These are phyloP conservation scores for Blastomyces parvus DNA, from an alignment of 2,329 filamentous ascomycete genomes.

Conservation along the genomic window DNA sequence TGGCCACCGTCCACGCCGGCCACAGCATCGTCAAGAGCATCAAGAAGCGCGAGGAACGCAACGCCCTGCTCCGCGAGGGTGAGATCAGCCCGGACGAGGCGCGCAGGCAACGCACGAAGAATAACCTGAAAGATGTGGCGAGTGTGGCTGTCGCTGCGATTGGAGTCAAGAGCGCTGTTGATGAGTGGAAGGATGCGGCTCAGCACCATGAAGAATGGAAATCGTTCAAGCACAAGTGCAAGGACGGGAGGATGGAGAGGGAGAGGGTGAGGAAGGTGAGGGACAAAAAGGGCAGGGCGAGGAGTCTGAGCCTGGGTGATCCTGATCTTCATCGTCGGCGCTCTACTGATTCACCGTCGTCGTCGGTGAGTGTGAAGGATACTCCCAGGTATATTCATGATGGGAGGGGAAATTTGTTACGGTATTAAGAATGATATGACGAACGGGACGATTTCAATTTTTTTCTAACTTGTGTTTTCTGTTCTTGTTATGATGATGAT, in stretches of 20 bases:
- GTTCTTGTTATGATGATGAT: background rate
- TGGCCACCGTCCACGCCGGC: constrained; percentile 60
- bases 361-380: background rate
- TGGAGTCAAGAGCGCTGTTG: constrained; percentile 57
- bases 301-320: background rate
- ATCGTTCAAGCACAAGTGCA: constrained; percentile 44
- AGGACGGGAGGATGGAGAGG: constrained; percentile 10
- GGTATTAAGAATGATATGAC: background rate
- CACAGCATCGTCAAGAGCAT: constrained; percentile 55
- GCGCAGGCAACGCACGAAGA: constrained; percentile 53
- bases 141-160: constrained; percentile 57
- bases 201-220: constrained; percentile 49
- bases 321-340: background rate
- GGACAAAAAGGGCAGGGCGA: background rate
- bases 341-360: background rate
- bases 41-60: constrained; percentile 53
- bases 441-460: background rate
- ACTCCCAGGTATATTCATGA: background rate
- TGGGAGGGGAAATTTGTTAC: background rate
- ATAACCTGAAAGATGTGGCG: constrained; percentile 55
- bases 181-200: constrained; percentile 59
- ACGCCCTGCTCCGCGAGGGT: constrained; percentile 51
- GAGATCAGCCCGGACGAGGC: constrained; percentile 55
- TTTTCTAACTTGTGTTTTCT: background rate
- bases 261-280: background rate